Base-by-base conservation (phyloP, 495 filamentous ascomycete genomes). In the Lasiosphaeris hirsuta region DNA sequence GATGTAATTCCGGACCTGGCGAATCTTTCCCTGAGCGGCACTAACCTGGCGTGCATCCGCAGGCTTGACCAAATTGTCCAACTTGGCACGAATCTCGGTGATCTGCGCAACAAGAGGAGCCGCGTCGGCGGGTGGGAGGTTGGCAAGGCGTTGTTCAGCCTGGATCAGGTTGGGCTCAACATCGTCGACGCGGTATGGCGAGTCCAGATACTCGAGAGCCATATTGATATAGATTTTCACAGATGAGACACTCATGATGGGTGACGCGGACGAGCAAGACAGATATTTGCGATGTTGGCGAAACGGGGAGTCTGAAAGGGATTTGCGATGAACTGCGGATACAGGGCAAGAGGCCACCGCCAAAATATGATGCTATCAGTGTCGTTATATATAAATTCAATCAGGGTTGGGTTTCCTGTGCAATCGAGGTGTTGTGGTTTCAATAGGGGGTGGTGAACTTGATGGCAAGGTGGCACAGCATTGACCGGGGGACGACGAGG, bases 11-110 rank as follows among this genome's bases (percentile, higher is more conserved):
- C 38, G 51, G 37, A 38, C 51, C 19, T 54, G 51, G 19, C 39
- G 38, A 14, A 54, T 54, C 51, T 54, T 54, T 38, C 51, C 51
- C 13, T 54, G 51, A 8, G 51, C 51, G 0, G 51, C 51, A 13
- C 15, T 54, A 18, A 54, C 30, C 39, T 54, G 51, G 11, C 51
- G 51, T 15, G 51, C 38, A 19, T 54, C 51, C 7, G 51, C 51
- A 43, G 51, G 51, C 51, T 54, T 54, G 51, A 54, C 51, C n/a
- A 54, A 7, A 10, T 54, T 44, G 51, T 54, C 51, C 17, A 54
- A 33, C 37, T 43, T 41, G 38, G 51, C 51, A 13, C 51, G 51
- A 17, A 54, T 54, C 38, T 54, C 51, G 3, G 51, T 38, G 39
- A 54, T 54, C 15, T 54, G 51, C 33, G 51, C 51, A 6, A 54